Percentiles rank a stretch among this genome's conserved stretches.
Conservation (phyloP, 441 rosid genomes). For the Pelargonium fulgidum region DNA sequence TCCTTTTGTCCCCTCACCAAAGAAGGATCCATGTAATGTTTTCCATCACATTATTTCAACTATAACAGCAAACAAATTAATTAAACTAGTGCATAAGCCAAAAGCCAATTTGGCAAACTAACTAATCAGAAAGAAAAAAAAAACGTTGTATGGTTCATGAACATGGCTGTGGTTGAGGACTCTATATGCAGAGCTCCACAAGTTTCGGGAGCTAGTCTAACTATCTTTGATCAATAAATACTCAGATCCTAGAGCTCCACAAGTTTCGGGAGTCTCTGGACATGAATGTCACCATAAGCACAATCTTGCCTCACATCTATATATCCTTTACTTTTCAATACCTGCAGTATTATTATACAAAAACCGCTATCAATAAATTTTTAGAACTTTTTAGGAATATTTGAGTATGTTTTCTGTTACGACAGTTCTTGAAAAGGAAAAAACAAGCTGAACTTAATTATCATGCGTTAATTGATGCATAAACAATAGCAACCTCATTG, state of each 20-base stretch:
- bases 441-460: neutral
- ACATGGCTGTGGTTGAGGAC: neutral
- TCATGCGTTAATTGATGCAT: neutral
- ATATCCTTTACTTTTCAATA: slow-evolving; percentile 50
- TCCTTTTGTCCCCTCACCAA: neutral
- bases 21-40: neutral
- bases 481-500: neutral
- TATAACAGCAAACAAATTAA: neutral
- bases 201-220: neutral
- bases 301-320: slow-evolving; percentile 55
- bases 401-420: neutral
- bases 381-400: neutral
- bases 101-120: neutral
- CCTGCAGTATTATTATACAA: slow-evolving; percentile 39
- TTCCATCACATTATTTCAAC: neutral
- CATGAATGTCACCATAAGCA: slow-evolving; percentile 46
- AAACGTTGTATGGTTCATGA: neutral
- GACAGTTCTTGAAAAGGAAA: neutral
- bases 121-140: neutral
- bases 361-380: slow-evolving; percentile 4
- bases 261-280: slow-evolving; percentile 27
- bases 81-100: neutral
- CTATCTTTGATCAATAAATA: neutral
- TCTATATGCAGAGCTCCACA: too few relatives aligned
- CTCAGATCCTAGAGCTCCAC: neutral